Conservation (phyloP, 208 protist species). For the Leishmania turanica region DNA sequence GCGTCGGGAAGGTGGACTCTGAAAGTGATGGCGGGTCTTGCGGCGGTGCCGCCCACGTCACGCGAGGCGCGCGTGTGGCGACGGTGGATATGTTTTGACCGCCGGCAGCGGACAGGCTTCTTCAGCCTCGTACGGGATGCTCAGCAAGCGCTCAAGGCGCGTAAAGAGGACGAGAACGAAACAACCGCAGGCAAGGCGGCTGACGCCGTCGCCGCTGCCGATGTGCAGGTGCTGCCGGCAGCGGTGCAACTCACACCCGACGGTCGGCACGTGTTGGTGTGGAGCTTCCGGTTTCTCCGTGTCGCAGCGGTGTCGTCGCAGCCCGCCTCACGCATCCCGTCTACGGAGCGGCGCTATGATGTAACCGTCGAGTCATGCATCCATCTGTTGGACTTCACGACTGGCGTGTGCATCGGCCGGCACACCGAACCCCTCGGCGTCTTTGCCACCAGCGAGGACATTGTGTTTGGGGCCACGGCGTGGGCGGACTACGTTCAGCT, state of each 20-base stretch:
- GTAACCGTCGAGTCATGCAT: slow-evolving; percentile 28
- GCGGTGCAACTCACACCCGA: slow-evolving; percentile 44
- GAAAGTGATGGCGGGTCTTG: slow-evolving; percentile 51
- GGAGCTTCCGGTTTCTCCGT: slow-evolving; percentile 33
- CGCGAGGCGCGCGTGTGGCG: slow-evolving; percentile 43
- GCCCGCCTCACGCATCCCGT: slow-evolving; percentile 25
- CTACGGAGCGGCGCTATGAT: slow-evolving; percentile 14
- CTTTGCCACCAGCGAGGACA: slow-evolving; percentile 10
- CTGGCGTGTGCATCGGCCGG: slow-evolving; percentile 34
- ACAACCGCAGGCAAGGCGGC: background rate
- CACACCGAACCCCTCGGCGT: slow-evolving; percentile 7
- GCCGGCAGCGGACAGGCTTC: slow-evolving; percentile 62
- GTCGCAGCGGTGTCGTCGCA: background rate
- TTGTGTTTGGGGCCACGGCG: background rate
- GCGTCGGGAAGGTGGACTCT: slow-evolving; percentile 30
- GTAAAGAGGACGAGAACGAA: background rate
- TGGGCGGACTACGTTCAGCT: slow-evolving; percentile 19
- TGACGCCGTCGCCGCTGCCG: background rate
- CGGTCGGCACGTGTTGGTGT: slow-evolving; percentile 50
- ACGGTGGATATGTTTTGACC: slow-evolving; percentile 61
- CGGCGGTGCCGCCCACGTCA: slow-evolving; percentile 26
- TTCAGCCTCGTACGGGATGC: slow-evolving; percentile 56
- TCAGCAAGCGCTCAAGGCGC: slow-evolving; percentile 17
- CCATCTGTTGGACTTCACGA: slow-evolving; percentile 56
- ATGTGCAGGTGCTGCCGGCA: slow-evolving; percentile 39